Conservation (phyloP, 78 protist species). For the Salpingoeca rosetta region DNA sequence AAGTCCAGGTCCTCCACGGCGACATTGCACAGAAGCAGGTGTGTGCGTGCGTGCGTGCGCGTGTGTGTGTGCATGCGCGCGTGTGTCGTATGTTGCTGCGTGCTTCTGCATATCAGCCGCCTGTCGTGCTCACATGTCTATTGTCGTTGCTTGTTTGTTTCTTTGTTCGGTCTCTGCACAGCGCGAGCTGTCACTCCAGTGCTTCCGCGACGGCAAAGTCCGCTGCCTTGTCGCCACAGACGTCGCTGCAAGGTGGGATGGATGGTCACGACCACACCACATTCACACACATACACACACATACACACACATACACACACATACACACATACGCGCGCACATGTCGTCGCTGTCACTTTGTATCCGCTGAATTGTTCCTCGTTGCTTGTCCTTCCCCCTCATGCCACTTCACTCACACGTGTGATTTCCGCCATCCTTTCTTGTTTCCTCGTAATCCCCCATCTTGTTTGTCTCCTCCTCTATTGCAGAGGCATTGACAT, state of each 20-base stretch:
- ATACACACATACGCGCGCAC: background rate
- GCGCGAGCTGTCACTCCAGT: conserved; percentile 13
- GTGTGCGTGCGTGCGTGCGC: background rate
- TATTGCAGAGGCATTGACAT: conserved; percentile 54
- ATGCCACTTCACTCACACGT: too few species aligned
- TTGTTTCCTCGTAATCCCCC: too few species aligned
- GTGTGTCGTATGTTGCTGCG: background rate
- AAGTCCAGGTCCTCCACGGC: conserved; percentile 26
- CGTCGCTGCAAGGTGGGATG: conserved; percentile 69
- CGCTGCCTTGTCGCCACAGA: conserved; percentile 64
- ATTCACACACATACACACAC: conserved; percentile 12
- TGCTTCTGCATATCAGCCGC: background rate
- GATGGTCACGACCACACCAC: conserved; percentile 88
- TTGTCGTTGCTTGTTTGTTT: too few species aligned
- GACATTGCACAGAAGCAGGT: conserved; percentile 20
- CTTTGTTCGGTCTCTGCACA: too few species aligned
- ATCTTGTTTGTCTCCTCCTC: too few species aligned
- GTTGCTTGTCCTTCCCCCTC: too few species aligned
- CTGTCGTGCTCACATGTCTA: background rate
- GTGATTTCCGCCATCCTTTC: too few species aligned
- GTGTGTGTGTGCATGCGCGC: background rate
- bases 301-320: background rate
- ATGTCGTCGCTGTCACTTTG: too few species aligned
- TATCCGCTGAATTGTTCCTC: too few species aligned
- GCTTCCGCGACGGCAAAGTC: conserved; percentile 12